Evolutionary conservation across 306 rosid species (phyloP), one percentile per base, ranked within the genome.

Genomic region (Coriaria nepalensis): DNA sequence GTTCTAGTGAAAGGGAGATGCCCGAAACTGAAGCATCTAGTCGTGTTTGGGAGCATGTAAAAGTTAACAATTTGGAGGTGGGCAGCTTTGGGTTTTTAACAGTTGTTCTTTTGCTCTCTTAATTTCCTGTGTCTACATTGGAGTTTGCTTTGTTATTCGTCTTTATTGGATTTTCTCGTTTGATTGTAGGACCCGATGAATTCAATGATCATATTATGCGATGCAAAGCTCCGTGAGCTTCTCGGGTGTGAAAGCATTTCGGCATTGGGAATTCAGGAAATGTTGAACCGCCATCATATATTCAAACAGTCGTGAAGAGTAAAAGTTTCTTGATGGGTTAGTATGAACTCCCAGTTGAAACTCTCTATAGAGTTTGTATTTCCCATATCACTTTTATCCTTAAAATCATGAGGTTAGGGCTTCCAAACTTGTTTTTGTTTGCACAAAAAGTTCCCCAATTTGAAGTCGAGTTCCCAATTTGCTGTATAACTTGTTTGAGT

Each of bases 41-140:
- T 49, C 81, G 92, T 44, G 73, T 84, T 54, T 80, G 92, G 95
- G 95, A 78, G 49, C 80, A 85, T 61, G 78, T 85, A 52, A 85
- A 81, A 56, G 84, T 68, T 67, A 66, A 81, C 43, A 74, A 62
- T 53, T 72, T 85, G 45, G 95, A 85, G 84, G 93, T 85, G 48
- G 52, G 59, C 47, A 43, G 33, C 41, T 13, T 20, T 20, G 29
- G 29, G 29, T 20, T 20, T 20, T 20, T 20, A 20, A 20, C 29
- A 14, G 12, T 32, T 12, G 5, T n/a, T 5, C 35, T 46, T 20
- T 9, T 38, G n/a, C 15, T 33, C 29, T 20, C 29, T 20, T 20
- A 33, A 13, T 38, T 36, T 0, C 20, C 52, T 11, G 39, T 2
- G 32, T 42, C 14, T 34, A 50, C 52, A 38, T 43, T 70, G 41